A percentile compares a stretch with the other conserved stretches of the same genome.
These are phyloP conservation scores for Skeletonema tropicum DNA, from an alignment of 108 stramenopile species.

Conservation along the genomic window DNA sequence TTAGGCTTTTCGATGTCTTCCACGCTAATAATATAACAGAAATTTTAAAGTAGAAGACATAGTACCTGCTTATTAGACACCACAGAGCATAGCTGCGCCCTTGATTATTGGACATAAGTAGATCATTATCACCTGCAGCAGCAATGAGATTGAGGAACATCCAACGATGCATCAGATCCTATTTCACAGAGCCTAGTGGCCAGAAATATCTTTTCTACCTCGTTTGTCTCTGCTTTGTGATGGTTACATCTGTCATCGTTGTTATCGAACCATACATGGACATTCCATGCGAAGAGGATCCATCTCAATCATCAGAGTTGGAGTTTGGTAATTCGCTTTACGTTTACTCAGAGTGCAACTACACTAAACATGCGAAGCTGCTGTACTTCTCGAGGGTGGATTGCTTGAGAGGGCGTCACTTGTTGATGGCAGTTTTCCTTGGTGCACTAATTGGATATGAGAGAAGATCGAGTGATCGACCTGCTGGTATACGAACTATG, in stretches of 20 bases:
- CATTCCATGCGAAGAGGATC: conserved; percentile 18
- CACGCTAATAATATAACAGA: no score
- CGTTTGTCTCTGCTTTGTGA: conserved; percentile 32
- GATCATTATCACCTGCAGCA: background rate
- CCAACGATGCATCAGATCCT: background rate
- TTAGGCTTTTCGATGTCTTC: no score
- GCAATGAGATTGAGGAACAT: background rate
- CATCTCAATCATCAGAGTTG: conserved; percentile 21
- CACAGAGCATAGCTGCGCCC: no score
- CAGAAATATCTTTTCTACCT: conserved; percentile 20
- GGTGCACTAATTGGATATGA: conserved; percentile 62
- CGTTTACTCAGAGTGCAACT: conserved; percentile 23
- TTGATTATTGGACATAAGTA: no score
- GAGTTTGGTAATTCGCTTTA: conserved; percentile 33
- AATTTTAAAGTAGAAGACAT: no score
- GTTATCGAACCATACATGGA: conserved; percentile 31
- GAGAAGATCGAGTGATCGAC: conserved; percentile 56
- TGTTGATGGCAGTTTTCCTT: conserved; percentile 44
- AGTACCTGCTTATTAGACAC: no score
- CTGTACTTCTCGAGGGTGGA: conserved; percentile 39
- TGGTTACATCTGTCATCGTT: conserved; percentile 23
- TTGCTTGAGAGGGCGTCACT: conserved; percentile 41
- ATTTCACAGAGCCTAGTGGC: background rate
- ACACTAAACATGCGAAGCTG: conserved; percentile 20
- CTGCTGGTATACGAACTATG: conserved; percentile 82